A percentile compares a stretch with the other conserved stretches of the same genome.
Conservation (phyloP, 1,284 basidiomycete genomes). For the Ceraceosorus guamensis region DNA sequence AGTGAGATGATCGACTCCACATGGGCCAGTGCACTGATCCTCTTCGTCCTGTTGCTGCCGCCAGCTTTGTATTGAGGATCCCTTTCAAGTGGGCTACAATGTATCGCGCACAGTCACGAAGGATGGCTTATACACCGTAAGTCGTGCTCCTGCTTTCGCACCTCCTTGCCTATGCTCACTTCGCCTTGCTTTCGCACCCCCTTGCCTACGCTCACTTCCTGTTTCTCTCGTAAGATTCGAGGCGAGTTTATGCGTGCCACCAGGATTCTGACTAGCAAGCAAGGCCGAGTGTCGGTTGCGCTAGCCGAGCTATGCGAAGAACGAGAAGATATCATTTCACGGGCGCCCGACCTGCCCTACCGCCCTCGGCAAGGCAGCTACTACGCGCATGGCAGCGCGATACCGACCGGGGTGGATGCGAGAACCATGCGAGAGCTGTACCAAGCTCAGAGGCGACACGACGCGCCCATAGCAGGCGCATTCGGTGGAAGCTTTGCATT, state of each 20-base stretch:
- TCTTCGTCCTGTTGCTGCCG: background rate
- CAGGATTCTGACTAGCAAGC: conserved; percentile 51
- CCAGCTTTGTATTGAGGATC: conserved; percentile 61
- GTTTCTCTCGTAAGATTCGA: conserved; percentile 57
- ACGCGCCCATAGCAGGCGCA: conserved; percentile 19
- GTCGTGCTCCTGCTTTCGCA: conserved; percentile 52
- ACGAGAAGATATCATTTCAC: conserved; percentile 41
- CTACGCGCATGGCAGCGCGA: background rate
- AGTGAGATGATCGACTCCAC: no score
- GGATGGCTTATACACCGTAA: conserved; percentile 77
- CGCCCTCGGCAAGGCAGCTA: conserved; percentile 7
- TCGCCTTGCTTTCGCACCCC: no score
- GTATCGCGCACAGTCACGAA: conserved; percentile 92
- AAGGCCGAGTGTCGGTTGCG: conserved; percentile 27
- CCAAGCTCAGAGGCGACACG: conserved; percentile 8
- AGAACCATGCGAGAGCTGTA: conserved; percentile 3
- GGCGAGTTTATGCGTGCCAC: conserved; percentile 97
- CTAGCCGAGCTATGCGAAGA: conserved; percentile 46
- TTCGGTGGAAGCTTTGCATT: conserved; percentile 41
- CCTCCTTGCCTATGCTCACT: no score
- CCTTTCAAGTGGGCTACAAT: conserved; percentile 90
- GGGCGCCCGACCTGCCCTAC: conserved; percentile 35
- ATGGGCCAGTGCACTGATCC: no score
- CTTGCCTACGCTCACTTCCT: background rate
- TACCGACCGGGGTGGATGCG: background rate